phyloP scores from a whole-genome alignment of 768 basidiomycete genomes.

The Russula brevipes region DNA sequence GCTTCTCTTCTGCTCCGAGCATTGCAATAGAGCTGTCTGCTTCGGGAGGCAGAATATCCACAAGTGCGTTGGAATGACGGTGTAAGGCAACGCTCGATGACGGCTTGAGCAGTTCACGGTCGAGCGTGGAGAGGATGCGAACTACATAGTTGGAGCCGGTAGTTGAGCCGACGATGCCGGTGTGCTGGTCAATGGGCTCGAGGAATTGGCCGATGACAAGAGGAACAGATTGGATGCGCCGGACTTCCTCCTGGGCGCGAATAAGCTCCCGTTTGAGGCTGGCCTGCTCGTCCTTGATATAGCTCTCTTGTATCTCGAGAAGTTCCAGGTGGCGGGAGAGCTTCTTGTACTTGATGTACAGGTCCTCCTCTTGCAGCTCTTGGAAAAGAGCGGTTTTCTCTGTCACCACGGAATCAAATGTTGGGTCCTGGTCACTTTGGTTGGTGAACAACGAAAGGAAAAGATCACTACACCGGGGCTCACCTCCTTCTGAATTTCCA shows the following conservation, averaged over 20 bases:
- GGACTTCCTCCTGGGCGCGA: slow-evolving; percentile 98
- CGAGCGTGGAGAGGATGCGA: slow-evolving; percentile 92
- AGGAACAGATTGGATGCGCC: slow-evolving; percentile 97
- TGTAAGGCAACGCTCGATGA: slow-evolving; percentile 98
- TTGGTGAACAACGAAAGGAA: neutral
- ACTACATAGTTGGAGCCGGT: slow-evolving; percentile 99
- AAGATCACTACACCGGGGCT: slow-evolving; percentile 9
- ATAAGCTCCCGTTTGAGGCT: slow-evolving; percentile 97
- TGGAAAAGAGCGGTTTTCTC: slow-evolving; percentile 86
- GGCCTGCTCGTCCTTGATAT: slow-evolving; percentile 98
- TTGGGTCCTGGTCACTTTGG: slow-evolving; percentile 61
- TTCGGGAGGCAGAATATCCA: slow-evolving; percentile 97
- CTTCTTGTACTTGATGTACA: slow-evolving; percentile 97
- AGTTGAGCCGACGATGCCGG: slow-evolving; percentile 95
- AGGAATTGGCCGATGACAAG: slow-evolving; percentile 99
- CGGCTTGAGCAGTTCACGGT: slow-evolving; percentile 95
- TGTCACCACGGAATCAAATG: slow-evolving; percentile 79
- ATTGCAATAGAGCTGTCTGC: slow-evolving; percentile 96
- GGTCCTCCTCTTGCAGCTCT: slow-evolving; percentile 83
- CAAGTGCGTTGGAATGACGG: slow-evolving; percentile 96
- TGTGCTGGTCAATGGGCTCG: slow-evolving; percentile 96
- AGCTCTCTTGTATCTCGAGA: slow-evolving; percentile 89
- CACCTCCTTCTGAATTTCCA: slow-evolving; percentile 77
- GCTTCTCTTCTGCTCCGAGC: slow-evolving; percentile 91
- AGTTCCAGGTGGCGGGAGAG: slow-evolving; percentile 93